Percentiles rank a stretch among this genome's conserved stretches.
Evolutionary conservation across 2,329 filamentous ascomycete species (phyloP).

Genomic region (Fusarium siculi): DNA sequence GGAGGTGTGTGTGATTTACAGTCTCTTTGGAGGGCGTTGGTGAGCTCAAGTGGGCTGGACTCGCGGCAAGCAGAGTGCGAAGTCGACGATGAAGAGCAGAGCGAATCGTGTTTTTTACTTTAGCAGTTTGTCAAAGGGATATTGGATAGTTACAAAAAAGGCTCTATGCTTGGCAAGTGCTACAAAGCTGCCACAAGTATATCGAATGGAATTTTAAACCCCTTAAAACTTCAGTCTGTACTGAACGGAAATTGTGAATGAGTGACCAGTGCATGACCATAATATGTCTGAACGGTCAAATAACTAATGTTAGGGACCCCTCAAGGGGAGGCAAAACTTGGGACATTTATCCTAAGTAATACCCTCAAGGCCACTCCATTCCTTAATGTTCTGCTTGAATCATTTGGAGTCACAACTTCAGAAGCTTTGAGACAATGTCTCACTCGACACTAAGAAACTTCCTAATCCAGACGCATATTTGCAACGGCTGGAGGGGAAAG

Average conservation of each 20-base stretch:
- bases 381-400: not conserved
- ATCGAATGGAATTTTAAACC: conserved; percentile 30
- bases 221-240: not conserved
- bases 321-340: not conserved
- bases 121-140: conserved; percentile 38
- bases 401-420: not conserved
- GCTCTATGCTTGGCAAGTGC: conserved; percentile 41
- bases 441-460: not conserved
- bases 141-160: conserved; percentile 44
- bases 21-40: conserved; percentile 42
- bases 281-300: not conserved
- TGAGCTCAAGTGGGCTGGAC: conserved; percentile 47
- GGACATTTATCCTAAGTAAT: not conserved
- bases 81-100: conserved; percentile 39
- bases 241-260: not conserved
- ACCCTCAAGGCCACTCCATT: not conserved
- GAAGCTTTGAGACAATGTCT: not conserved
- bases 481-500: not conserved
- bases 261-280: not conserved
- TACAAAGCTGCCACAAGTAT: conserved; percentile 39
- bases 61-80: conserved; percentile 30
- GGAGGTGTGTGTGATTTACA: conserved; percentile 39
- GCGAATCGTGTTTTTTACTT: conserved; percentile 37
- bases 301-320: not conserved
- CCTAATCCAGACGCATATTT: not conserved